Conservation (phyloP, 2,329 filamentous ascomycete species). For the Calonectria hawksworthii region DNA sequence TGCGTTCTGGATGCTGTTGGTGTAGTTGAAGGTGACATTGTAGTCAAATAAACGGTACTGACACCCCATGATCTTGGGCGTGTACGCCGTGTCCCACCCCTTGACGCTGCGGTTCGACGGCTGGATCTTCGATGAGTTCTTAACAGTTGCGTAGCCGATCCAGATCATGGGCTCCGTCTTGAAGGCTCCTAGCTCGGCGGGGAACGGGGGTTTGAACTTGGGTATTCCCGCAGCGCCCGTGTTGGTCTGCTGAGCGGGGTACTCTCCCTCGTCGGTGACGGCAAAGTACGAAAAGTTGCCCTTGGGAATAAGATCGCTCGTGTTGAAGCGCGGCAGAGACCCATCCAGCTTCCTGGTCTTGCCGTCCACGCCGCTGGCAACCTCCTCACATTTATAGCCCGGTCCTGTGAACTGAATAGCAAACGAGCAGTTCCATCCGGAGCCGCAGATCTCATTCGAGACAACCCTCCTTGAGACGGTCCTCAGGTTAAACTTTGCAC, state of each 20-base stretch:
- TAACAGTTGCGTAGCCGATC: conserved; percentile 43
- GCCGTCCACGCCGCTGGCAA: conserved; percentile 31
- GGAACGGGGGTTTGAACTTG: conserved; percentile 32
- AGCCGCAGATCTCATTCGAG: conserved; percentile 37
- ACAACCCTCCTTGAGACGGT: conserved; percentile 36
- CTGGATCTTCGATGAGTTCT: conserved; percentile 35
- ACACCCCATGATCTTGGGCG: conserved; percentile 44
- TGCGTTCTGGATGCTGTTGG: conserved; percentile 35
- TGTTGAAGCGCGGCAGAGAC: conserved; percentile 39
- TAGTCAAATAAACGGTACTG: conserved; percentile 43
- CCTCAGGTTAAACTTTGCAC: conserved; percentile 36
- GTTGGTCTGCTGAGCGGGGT: conserved; percentile 34
- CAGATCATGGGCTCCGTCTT: conserved; percentile 43
- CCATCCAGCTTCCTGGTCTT: conserved; percentile 35
- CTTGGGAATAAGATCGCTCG: conserved; percentile 32
- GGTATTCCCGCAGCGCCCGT: conserved; percentile 30
- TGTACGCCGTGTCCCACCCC: conserved; percentile 42
- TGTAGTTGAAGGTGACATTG: conserved; percentile 42
- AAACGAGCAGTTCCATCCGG: conserved; percentile 44
- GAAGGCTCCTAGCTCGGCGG: conserved; percentile 39
- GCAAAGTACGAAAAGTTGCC: conserved; percentile 42
- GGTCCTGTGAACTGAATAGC: conserved; percentile 39
- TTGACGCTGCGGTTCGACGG: conserved; percentile 19
- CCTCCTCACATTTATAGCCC: conserved; percentile 37
- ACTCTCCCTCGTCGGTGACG: conserved; percentile 36